Conservation (phyloP, 257 asterid genomes). For the Voacanga thouarsii region DNA sequence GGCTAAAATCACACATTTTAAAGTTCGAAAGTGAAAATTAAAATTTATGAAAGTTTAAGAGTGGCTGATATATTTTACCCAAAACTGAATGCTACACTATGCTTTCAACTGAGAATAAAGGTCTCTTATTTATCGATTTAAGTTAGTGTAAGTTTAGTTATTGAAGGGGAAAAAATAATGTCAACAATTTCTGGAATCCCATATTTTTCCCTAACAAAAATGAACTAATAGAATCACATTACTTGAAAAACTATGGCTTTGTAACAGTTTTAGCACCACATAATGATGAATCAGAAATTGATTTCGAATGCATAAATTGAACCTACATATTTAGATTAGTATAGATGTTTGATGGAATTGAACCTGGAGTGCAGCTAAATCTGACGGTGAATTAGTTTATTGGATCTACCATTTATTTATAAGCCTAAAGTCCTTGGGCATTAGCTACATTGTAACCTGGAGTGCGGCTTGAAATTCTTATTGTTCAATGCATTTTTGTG, state of each 20-base stretch:
- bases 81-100: too few species aligned
- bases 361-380: background rate
- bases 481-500: too few species aligned
- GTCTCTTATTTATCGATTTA: background rate
- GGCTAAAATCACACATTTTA: too few species aligned
- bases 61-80: too few species aligned
- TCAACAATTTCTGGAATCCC: too few species aligned
- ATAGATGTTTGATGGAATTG: background rate
- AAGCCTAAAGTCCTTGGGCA: background rate
- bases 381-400: background rate
- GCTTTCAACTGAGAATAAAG: too few species aligned
- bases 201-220: too few species aligned
- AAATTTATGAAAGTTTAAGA: too few species aligned
- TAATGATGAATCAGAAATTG: background rate
- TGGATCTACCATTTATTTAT: background rate
- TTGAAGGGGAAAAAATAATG: too few species aligned
- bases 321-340: background rate
- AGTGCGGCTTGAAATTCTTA: too few species aligned
- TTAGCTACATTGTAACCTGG: background rate
- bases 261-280: background rate
- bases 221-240: background rate
- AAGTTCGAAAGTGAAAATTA: too few species aligned
- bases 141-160: background rate
- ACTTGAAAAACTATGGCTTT: background rate
- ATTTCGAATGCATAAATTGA: background rate